Evolutionary conservation across 768 basidiomycete species (phyloP).

Genomic region (Chiua virens): DNA sequence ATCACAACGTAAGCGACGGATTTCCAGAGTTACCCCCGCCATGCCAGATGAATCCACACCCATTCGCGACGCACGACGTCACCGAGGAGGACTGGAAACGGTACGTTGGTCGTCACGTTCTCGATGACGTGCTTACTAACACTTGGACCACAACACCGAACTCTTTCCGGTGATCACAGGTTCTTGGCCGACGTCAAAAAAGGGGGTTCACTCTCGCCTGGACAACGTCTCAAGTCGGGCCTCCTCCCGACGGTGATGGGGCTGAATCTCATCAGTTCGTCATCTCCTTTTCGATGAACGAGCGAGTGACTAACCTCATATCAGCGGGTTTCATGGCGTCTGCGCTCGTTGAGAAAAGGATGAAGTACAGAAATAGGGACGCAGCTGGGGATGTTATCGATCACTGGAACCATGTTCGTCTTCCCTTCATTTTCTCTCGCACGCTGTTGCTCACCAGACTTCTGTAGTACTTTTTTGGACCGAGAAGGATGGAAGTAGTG

Average conservation of each 20-base stretch:
- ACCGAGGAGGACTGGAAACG: conserved; percentile 50
- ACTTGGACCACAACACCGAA: background rate
- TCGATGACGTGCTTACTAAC: too few species aligned
- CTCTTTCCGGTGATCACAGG: conserved; percentile 17
- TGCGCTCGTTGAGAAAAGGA: conserved; percentile 15
- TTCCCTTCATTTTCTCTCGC: background rate
- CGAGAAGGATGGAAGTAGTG: conserved; percentile 43
- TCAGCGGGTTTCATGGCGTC: conserved; percentile 22
- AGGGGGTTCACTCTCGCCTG: conserved; percentile 33
- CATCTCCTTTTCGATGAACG: background rate
- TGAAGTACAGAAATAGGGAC: conserved; percentile 37
- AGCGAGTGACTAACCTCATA: background rate
- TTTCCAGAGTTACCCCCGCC: conserved; percentile 47
- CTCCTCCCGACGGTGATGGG: conserved; percentile 33
- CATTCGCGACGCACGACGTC: conserved; percentile 52
- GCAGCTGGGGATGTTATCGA: conserved; percentile 44
- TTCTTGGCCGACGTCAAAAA: conserved; percentile 41
- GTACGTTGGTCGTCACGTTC: conserved; percentile 18
- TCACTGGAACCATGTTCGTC: conserved; percentile 46
- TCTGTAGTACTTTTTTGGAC: conserved; percentile 48
- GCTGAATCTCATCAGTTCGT: conserved; percentile 25
- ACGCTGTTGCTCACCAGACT: background rate
- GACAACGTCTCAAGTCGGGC: conserved; percentile 34
- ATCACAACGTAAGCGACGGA: conserved; percentile 35
- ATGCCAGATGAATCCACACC: conserved; percentile 40